Evolutionary conservation across 164 flowering plant genomes (phyloP).

Genomic region (Protea cynaroides): DNA sequence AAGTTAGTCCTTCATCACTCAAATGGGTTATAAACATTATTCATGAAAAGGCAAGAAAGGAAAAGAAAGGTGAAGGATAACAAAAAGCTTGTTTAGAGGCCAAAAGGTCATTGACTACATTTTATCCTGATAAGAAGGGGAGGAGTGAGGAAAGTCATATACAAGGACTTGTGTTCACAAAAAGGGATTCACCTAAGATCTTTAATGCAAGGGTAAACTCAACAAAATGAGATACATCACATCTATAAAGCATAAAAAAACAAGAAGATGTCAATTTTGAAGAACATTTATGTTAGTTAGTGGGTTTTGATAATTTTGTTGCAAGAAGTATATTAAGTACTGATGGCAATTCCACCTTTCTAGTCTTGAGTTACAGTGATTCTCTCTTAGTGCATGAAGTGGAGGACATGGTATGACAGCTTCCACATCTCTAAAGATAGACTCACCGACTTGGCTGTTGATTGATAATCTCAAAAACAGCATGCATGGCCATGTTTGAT

Average conservation of each 20-base stretch:
- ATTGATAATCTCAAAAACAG: constrained; percentile 8
- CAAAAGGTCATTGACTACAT: constrained; percentile 19
- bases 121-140: constrained; percentile 7
- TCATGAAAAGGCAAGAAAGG: constrained; percentile 21
- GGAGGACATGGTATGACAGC: constrained; percentile 29
- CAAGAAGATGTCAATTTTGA: neutral
- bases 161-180: constrained; percentile 26
- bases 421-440: neutral
- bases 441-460: neutral
- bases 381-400: constrained; percentile 16
- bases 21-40: constrained; percentile 19
- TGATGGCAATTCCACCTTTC: constrained; percentile 13
- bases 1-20: constrained; percentile 13
- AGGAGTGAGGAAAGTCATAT: constrained; percentile 2
- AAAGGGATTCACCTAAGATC: constrained; percentile 4
- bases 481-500: constrained; percentile 24
- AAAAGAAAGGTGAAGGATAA: constrained; percentile 2
- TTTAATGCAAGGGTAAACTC: neutral
- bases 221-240: constrained; percentile 9
- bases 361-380: neutral
- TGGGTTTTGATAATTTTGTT: constrained; percentile 18
- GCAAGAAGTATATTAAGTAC: neutral
- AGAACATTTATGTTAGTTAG: neutral
- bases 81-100: constrained; percentile 23
- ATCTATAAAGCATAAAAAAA: constrained; percentile 1